These are phyloP conservation scores for Halophytophthora batemanensis DNA, from an alignment of 352 stramenopile genomes.

Conservation along the genomic window DNA sequence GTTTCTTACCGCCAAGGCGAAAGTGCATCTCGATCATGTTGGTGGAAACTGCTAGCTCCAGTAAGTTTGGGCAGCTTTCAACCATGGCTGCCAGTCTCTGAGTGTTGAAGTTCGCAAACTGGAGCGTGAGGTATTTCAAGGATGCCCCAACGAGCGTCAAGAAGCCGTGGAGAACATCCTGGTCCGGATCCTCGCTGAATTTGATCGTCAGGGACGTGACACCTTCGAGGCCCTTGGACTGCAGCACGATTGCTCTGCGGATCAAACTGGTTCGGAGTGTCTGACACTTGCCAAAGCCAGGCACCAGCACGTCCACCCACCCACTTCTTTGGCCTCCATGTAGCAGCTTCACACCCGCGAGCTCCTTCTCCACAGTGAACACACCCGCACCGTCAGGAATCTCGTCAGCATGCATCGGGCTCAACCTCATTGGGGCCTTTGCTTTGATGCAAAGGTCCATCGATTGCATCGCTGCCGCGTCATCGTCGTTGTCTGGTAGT, in stretches of 20 bases:
- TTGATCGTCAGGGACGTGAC: background rate
- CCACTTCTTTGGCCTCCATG: background rate
- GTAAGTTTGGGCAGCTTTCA: background rate
- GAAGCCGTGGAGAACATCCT: background rate
- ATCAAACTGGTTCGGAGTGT: background rate
- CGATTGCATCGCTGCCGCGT: too few species aligned
- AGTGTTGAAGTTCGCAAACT: background rate
- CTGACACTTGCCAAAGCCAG: background rate
- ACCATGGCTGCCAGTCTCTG: background rate
- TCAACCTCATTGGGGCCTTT: too few species aligned
- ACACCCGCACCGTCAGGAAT: too few species aligned
- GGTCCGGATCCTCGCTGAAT: background rate
- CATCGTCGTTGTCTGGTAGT: too few species aligned
- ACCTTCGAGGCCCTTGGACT: background rate
- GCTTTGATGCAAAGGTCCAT: too few species aligned
- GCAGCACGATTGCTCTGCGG: background rate
- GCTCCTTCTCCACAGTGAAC: background rate
- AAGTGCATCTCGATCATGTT: background rate
- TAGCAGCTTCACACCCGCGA: background rate
- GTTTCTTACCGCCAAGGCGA: background rate
- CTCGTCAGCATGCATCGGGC: too few species aligned
- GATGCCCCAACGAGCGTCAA: background rate
- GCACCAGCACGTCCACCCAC: background rate
- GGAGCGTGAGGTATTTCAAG: background rate
- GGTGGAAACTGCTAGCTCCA: background rate